Evolutionary conservation across 208 protist genomes (phyloP).

Genomic region (Angomonas desouzai): DNA sequence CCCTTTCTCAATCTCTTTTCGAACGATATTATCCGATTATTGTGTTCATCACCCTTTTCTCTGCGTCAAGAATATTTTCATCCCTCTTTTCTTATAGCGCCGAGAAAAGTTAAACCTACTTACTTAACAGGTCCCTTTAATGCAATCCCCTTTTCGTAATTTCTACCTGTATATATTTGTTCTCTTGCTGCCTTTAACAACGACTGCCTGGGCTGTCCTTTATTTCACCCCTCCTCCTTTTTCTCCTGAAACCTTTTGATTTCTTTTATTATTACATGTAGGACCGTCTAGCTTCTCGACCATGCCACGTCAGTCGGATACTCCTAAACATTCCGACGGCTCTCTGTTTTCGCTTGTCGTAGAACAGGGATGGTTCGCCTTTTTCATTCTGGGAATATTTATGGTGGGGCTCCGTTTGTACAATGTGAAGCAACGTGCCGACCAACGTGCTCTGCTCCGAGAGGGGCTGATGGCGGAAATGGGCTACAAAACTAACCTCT

Average conservation of each 20-base stretch:
- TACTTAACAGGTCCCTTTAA: too few relatives aligned
- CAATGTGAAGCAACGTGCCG: conserved; percentile 64
- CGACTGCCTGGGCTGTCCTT: too few relatives aligned
- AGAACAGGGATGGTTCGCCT: conserved; percentile 70
- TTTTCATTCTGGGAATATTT: conserved; percentile 65
- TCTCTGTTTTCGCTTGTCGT: conserved; percentile 32
- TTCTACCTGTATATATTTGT: neutral
- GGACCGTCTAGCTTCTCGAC: neutral
- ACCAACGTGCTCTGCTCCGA: conserved; percentile 52
- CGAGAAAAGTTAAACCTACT: conserved; percentile 9
- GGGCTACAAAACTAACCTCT: conserved; percentile 25
- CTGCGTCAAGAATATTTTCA: conserved; percentile 8
- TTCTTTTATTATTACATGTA: neutral
- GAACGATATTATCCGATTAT: conserved; percentile 16
- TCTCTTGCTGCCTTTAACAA: neutral
- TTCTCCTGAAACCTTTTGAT: neutral
- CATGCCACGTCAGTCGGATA: neutral
- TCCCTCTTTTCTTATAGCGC: conserved; percentile 17
- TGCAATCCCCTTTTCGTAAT: neutral
- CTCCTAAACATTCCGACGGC: conserved; percentile 19
- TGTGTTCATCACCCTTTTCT: conserved; percentile 29
- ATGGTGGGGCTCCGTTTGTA: conserved; percentile 75
- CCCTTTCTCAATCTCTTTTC: conserved; percentile 15
- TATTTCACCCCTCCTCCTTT: conserved; percentile 11
- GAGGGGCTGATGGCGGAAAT: conserved; percentile 67